Evolutionary conservation across 331 rosid species (phyloP).

Genomic region (Quercus tomentella): DNA sequence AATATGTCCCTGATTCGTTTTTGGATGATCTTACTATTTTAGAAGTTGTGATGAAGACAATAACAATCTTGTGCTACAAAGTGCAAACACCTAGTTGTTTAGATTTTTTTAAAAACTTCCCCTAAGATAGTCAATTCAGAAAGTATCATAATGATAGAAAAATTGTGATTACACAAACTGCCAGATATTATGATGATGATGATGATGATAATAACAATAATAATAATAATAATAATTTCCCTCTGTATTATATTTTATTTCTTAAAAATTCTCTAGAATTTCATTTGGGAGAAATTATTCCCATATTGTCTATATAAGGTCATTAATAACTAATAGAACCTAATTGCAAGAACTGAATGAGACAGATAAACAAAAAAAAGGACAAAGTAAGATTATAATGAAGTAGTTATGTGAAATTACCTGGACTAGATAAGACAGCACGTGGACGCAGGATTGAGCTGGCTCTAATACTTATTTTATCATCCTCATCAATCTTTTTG

Average conservation of each 20-base stretch:
- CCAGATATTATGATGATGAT: background rate
- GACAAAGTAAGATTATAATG: background rate
- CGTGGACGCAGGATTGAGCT: conserved; percentile 70
- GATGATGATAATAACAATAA: too few relatives aligned
- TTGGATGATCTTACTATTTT: background rate
- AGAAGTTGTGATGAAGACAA: background rate
- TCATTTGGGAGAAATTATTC: background rate
- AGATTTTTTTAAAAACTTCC: background rate
- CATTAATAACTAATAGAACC: background rate
- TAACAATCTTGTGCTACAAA: background rate
- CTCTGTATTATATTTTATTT: background rate
- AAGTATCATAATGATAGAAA: background rate
- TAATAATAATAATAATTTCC: background rate
- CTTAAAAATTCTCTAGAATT: background rate
- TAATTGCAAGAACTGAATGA: background rate
- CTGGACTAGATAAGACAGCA: conserved; percentile 85
- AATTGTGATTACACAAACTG: background rate
- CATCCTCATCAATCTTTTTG: conserved; percentile 30
- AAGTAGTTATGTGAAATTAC: conserved; percentile 32
- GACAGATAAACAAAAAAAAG: background rate
- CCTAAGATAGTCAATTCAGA: background rate
- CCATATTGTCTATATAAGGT: background rate
- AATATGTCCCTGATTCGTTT: background rate
- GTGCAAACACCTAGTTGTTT: background rate
- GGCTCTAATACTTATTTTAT: conserved; percentile 48